Percentiles rank a stretch among this genome's conserved stretches.
Conservation (phyloP, 805 yeast genomes). For the Pichia gijzeniarum region DNA sequence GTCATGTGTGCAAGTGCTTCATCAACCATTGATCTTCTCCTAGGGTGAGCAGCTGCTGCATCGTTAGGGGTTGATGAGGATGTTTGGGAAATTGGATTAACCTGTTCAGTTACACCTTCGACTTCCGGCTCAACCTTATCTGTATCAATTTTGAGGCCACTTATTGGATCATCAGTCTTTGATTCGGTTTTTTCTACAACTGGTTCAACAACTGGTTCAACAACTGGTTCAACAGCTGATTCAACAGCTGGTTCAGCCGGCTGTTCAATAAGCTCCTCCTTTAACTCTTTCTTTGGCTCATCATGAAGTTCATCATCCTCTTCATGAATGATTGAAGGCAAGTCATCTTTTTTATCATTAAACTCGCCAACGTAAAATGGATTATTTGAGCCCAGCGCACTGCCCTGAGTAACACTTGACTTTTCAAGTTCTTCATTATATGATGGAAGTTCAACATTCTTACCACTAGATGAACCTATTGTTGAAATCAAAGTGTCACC, state of each 20-base stretch:
- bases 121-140: neutral
- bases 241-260: neutral
- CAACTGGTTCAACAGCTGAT: neutral
- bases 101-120: neutral
- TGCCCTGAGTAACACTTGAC: slow-evolving; percentile 1
- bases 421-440: neutral
- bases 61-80: slow-evolving; percentile 7
- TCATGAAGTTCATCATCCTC: slow-evolving; percentile 12
- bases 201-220: neutral
- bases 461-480: slow-evolving; percentile 12
- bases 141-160: slow-evolving; percentile 1
- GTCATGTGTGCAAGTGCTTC: slow-evolving; percentile 25
- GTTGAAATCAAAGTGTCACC: slow-evolving; percentile 28
- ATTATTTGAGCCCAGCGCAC: slow-evolving; percentile 16
- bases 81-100: neutral
- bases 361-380: slow-evolving; percentile 14
- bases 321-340: slow-evolving; percentile 17
- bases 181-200: neutral
- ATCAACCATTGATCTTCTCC: slow-evolving; percentile 30
- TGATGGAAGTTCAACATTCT: slow-evolving; percentile 14
- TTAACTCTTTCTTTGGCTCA: neutral
- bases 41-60: slow-evolving; percentile 10
- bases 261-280: neutral
- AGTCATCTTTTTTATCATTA: slow-evolving; percentile 6
- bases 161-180: neutral